Percentiles rank a stretch among this genome's conserved stretches.
These are phyloP conservation scores for Leishmania guyanensis DNA, from an alignment of 208 protist species.

Conservation along the genomic window DNA sequence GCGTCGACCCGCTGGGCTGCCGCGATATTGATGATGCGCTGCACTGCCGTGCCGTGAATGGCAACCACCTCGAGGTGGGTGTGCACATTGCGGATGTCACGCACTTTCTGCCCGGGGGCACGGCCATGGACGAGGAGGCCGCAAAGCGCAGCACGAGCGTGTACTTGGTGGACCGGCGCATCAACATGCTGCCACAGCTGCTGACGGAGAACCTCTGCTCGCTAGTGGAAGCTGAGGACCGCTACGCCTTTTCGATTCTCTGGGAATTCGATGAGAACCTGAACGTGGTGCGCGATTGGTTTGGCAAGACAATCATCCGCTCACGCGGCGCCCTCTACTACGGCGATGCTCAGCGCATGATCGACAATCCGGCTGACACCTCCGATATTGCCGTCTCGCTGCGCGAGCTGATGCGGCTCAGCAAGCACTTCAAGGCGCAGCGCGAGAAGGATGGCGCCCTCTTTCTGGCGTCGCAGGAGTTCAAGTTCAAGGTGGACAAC, in stretches of 20 bases:
- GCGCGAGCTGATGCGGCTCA: slow-evolving; percentile 76
- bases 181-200: slow-evolving; percentile 97
- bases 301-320: slow-evolving; percentile 93
- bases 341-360: slow-evolving; percentile 93
- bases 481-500: slow-evolving; percentile 92
- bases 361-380: slow-evolving; percentile 76
- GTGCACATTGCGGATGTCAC: slow-evolving; percentile 98
- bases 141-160: slow-evolving; percentile 94
- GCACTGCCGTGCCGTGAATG: slow-evolving; percentile 80
- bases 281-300: slow-evolving; percentile 89
- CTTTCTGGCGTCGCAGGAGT: slow-evolving; percentile 89
- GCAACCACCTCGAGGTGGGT: slow-evolving; percentile 92
- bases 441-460: slow-evolving; percentile 87
- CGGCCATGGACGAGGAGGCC: slow-evolving; percentile 95
- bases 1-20: slow-evolving; percentile 96
- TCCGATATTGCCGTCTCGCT: slow-evolving; percentile 78
- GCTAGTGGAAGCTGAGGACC: slow-evolving; percentile 86
- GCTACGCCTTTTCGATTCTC: slow-evolving; percentile 94
- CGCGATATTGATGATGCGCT: slow-evolving; percentile 91
- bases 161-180: slow-evolving; percentile 96
- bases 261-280: slow-evolving; percentile 92
- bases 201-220: slow-evolving; percentile 97
- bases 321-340: slow-evolving; percentile 94
- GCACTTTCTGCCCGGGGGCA: slow-evolving; percentile 93
- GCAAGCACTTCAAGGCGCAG: slow-evolving; percentile 80